These are phyloP conservation scores for Leccinum truebloodii DNA, from an alignment of 768 basidiomycete genomes.

Conservation along the genomic window DNA sequence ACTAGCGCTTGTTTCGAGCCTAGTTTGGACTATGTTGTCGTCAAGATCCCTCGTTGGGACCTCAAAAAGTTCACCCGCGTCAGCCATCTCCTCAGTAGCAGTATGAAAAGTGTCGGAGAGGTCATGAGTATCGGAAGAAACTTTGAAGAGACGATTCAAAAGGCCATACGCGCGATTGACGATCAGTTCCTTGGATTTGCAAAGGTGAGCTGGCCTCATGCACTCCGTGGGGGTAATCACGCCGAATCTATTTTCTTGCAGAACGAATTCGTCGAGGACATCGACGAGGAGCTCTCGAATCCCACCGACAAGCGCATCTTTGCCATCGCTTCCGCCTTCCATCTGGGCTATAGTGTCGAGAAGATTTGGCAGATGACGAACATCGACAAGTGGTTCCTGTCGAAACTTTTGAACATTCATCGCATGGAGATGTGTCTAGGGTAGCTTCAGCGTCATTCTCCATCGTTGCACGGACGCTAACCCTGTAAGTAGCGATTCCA, in stretches of 20 bases:
- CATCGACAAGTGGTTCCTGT: conserved; percentile 99
- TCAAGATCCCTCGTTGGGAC: conserved; percentile 99
- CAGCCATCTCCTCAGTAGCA: conserved; percentile 85
- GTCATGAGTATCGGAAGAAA: conserved; percentile 99
- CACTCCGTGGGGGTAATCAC: not conserved
- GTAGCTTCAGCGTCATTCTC: conserved; percentile 43
- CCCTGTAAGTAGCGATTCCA: conserved; percentile 49
- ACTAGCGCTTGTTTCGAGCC: conserved; percentile 99
- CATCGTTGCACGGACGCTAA: conserved; percentile 1
- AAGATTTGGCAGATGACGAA: conserved; percentile 98
- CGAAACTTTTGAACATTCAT: conserved; percentile 80
- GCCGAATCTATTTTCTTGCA: conserved; percentile 28
- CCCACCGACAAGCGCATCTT: conserved; percentile 98
- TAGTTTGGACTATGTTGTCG: conserved; percentile 93
- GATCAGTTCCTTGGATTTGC: conserved; percentile 94
- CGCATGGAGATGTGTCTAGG: conserved; percentile 75
- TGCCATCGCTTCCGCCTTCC: conserved; percentile 92
- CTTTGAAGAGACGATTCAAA: conserved; percentile 98
- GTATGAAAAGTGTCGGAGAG: conserved; percentile 99
- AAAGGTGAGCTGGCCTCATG: conserved; percentile 49
- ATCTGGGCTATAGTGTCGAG: conserved; percentile 90
- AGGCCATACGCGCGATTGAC: conserved; percentile 96
- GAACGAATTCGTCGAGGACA: conserved; percentile 86
- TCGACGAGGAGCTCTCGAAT: conserved; percentile 91
- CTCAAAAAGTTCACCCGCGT: conserved; percentile 97